These are phyloP conservation scores for Pisolithus thermaeus DNA, from an alignment of 1,284 basidiomycete genomes.

Conservation along the genomic window DNA sequence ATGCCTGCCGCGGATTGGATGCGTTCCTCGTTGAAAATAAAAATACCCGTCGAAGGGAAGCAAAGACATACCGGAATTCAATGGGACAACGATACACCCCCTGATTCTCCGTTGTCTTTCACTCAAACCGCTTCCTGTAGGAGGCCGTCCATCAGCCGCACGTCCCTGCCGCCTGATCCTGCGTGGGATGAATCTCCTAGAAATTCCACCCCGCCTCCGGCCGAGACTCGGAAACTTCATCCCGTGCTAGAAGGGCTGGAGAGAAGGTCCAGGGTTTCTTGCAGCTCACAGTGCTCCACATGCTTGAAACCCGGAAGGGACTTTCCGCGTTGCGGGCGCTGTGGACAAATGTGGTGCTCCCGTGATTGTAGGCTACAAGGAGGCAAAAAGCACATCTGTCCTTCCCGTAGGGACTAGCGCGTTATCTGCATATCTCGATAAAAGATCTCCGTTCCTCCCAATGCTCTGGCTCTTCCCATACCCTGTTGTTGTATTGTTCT, in stretches of 20 bases:
- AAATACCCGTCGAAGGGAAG: conserved; percentile 13
- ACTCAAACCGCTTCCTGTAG: conserved; percentile 11
- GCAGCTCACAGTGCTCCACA: conserved; percentile 42
- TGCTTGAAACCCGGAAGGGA: conserved; percentile 54
- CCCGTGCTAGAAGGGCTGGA: conserved; percentile 52
- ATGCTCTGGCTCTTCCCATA: background rate
- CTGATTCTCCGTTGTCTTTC: conserved; percentile 28
- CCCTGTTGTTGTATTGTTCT: background rate
- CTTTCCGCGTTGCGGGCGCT: conserved; percentile 61
- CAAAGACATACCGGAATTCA: conserved; percentile 5
- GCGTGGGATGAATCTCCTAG: conserved; percentile 5
- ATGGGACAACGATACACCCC: conserved; percentile 24
- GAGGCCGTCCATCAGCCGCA: conserved; percentile 35
- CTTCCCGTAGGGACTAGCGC: conserved; percentile 10
- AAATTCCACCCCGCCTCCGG: conserved; percentile 14
- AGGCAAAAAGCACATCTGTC: conserved; percentile 45
- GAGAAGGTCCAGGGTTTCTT: conserved; percentile 47
- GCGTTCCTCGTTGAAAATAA: conserved; percentile 13
- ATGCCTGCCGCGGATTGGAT: conserved; percentile 25
- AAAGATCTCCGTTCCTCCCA: background rate
- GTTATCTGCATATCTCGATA: background rate
- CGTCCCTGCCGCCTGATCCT: conserved; percentile 22
- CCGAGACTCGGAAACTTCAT: conserved; percentile 32
- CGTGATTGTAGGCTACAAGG: conserved; percentile 54
- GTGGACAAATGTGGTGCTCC: conserved; percentile 64